phyloP scores from a whole-genome alignment of 768 basidiomycete genomes.

The Boletus sensibilis region DNA sequence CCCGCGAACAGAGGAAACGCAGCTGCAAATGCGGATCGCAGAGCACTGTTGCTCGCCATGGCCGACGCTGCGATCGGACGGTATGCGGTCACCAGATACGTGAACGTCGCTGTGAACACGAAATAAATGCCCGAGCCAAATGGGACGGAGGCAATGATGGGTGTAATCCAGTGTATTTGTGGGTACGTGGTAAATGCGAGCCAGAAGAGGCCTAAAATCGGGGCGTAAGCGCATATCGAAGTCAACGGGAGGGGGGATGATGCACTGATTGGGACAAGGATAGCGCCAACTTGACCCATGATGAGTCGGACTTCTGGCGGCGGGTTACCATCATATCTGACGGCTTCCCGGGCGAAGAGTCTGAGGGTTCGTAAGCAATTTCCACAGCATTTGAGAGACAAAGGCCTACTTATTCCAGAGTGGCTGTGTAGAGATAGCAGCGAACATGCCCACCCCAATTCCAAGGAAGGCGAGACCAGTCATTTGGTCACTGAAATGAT shows the following conservation, averaged over 20 bases:
- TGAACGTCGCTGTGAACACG: slow-evolving; percentile 69
- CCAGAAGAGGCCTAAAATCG: slow-evolving; percentile 43
- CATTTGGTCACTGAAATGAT: slow-evolving; percentile 54
- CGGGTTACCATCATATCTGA: slow-evolving; percentile 42
- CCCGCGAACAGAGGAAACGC: slow-evolving; percentile 54
- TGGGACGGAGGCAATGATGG: slow-evolving; percentile 43
- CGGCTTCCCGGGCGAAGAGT: slow-evolving; percentile 37
- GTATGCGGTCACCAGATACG: slow-evolving; percentile 52
- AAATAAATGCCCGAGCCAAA: slow-evolving; percentile 59
- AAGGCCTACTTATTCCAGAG: slow-evolving; percentile 42
- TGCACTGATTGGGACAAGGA: slow-evolving; percentile 60
- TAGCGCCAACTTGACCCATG: slow-evolving; percentile 66
- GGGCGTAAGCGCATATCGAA: not conserved
- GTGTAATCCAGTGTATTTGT: slow-evolving; percentile 47
- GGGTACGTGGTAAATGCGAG: slow-evolving; percentile 55
- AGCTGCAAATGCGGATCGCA: slow-evolving; percentile 47
- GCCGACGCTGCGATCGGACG: slow-evolving; percentile 57
- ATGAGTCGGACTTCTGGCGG: slow-evolving; percentile 67
- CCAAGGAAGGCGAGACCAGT: slow-evolving; percentile 51
- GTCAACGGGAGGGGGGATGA: not conserved
- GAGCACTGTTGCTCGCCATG: slow-evolving; percentile 61
- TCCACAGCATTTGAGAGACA: not conserved
- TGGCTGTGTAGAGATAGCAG: slow-evolving; percentile 38
- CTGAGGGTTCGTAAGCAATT: slow-evolving; percentile 25
- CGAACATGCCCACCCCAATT: slow-evolving; percentile 48